Base-by-base conservation (phyloP, 306 rosid genomes). In the Betula pendula region DNA sequence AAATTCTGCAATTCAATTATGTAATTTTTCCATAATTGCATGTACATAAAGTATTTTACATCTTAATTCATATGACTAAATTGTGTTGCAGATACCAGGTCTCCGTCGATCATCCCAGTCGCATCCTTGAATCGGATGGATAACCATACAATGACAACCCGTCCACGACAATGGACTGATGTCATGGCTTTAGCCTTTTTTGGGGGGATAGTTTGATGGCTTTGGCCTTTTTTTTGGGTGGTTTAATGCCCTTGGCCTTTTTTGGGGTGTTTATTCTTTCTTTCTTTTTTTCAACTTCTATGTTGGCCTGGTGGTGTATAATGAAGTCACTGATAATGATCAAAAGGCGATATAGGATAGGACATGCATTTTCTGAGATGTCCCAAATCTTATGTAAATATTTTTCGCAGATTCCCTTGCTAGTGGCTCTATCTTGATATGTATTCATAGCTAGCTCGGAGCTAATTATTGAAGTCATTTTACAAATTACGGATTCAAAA, bases 41-140 rank as follows among this genome's bases (percentile, higher is more conserved):
- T 38, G 42, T 38, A 24, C 31, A 55, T 55, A 4, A 55, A 24
- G 22, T 11, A 22, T 55, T 22, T 55, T 55, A 55, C 6, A 24
- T 9, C 27, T 10, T 20, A n/a, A 55, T 45, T 82, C 9, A 47
- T 55, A 44, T 79, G 65, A 75, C 35, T 68, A 20, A 14, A n/a
- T 25, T 48, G 45, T 84, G 76, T 70, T 85, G 87, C 94, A 91
- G 97, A 91, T 89, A 80, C 92, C 90, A 29, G 97, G 91, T 53
- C 91, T 89, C 53, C 85, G 27, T 72, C 85, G 75, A 80, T 86
- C 84, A 6, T 83, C 79, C 45, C 87, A 84, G 73, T 76, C 92
- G 10, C 80, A 86, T 65, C 72, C 92, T 33, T 87, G 89, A 87
- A 55, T 50, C 71, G 12, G 82, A 44, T 42, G 68, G 78, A 60